Percentiles rank a stretch among this genome's conserved stretches.
phyloP scores from a whole-genome alignment of 73 alveolate genomes.

The Paramecium bursaria region DNA sequence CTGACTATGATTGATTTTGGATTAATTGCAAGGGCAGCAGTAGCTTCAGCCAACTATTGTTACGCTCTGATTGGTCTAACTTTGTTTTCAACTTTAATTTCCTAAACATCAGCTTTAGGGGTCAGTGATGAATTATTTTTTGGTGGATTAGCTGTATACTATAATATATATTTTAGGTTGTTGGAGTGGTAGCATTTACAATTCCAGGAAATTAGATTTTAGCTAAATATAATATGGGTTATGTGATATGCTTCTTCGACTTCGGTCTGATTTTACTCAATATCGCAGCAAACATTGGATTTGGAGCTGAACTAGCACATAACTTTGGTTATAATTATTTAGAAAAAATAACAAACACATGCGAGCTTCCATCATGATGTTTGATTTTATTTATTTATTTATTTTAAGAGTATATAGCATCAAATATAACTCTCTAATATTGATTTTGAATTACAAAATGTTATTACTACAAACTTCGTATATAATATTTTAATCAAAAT shows the following conservation, averaged over 20 bases:
- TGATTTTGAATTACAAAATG: too few species aligned
- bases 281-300: conserved; percentile 1
- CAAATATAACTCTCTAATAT: too few species aligned
- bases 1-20: conserved; percentile 37
- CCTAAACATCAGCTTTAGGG: not conserved
- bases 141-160: conserved; percentile 21
- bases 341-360: too few species aligned
- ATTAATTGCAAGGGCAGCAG: conserved; percentile 52
- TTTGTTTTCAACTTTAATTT: not conserved
- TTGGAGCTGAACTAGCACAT: conserved; percentile 27
- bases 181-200: conserved; percentile 11
- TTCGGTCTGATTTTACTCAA: conserved; percentile 8
- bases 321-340: conserved; percentile 32
- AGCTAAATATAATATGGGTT: conserved; percentile 17
- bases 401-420: too few species aligned
- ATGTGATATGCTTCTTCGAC: conserved; percentile 6
- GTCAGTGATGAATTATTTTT: conserved; percentile 21
- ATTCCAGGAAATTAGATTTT: not conserved
- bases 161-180: not conserved
- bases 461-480: too few species aligned
- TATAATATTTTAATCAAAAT: too few species aligned
- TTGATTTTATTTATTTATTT: too few species aligned
- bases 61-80: conserved; percentile 1
- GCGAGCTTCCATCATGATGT: too few species aligned
- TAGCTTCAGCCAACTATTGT: conserved; percentile 54